phyloP scores from a whole-genome alignment of 306 rosid species.

The Sicyos baderoa region DNA sequence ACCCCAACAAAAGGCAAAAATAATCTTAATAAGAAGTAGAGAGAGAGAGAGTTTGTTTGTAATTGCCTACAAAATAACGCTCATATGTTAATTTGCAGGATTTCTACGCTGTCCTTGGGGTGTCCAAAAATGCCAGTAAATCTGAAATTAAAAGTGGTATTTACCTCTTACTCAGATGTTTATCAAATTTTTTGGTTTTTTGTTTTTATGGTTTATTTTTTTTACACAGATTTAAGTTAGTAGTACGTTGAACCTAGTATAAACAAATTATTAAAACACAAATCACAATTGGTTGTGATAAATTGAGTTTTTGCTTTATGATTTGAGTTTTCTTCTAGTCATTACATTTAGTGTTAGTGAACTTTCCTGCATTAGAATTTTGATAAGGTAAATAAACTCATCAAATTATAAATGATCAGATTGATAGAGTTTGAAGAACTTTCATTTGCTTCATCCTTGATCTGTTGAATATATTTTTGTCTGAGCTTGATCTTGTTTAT shows the following conservation, averaged over 20 bases:
- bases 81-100: slow-evolving; percentile 43
- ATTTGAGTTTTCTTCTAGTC: neutral
- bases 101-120: slow-evolving; percentile 85
- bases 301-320: slow-evolving; percentile 1
- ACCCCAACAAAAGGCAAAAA: neutral
- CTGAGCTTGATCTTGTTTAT: no score
- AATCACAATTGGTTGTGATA: neutral
- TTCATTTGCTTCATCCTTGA: no score
- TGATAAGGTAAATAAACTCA: neutral
- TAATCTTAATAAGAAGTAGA: neutral
- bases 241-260: neutral
- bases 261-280: neutral
- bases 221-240: neutral
- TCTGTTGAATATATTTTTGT: no score
- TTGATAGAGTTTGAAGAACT: slow-evolving; percentile 3
- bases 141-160: slow-evolving; percentile 95
- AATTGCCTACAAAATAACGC: slow-evolving; percentile 16
- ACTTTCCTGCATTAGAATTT: neutral
- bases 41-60: slow-evolving; percentile 2
- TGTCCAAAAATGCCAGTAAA: slow-evolving; percentile 73
- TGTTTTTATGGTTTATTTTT: neutral
- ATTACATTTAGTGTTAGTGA: neutral
- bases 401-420: neutral
- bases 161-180: neutral
- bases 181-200: slow-evolving; percentile 6